Percentiles rank a stretch among this genome's conserved stretches.
Conservation (phyloP, 371 early-diverging fungal genomes). For the Polyrhizophydium stewartii region DNA sequence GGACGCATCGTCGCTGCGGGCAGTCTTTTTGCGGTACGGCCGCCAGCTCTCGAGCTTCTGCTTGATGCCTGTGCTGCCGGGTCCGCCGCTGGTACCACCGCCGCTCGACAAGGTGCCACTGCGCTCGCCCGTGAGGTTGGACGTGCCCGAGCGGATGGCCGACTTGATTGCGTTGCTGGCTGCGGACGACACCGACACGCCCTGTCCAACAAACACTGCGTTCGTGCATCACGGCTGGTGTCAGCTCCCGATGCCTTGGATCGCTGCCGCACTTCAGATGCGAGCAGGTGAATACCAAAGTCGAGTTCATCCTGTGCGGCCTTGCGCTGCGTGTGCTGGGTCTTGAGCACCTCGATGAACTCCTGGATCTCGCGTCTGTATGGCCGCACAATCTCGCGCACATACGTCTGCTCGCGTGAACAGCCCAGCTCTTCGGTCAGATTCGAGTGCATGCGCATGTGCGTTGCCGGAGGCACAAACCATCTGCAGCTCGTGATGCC, state of each 20-base stretch:
- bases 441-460: too few relatives aligned
- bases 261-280: too few relatives aligned
- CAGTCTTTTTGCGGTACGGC: not conserved
- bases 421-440: too few relatives aligned
- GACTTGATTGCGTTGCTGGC: constrained; percentile 38
- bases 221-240: too few relatives aligned
- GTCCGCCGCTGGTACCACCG: not conserved
- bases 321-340: constrained; percentile 26
- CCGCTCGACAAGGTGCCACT: not conserved
- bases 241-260: too few relatives aligned
- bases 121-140: not conserved
- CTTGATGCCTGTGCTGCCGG: constrained; percentile 4
- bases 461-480: constrained; percentile 22
- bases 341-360: constrained; percentile 46
- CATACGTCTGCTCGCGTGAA: constrained; percentile 50
- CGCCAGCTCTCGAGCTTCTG: constrained; percentile 15
- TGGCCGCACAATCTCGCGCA: constrained; percentile 53
- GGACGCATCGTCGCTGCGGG: not conserved
- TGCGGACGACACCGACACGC: constrained; percentile 32
- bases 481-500: constrained; percentile 81
- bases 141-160: constrained; percentile 20
- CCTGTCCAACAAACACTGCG: constrained; percentile 22
- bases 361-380: constrained; percentile 60
- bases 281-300: too few relatives aligned
- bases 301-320: constrained; percentile 23